Evolutionary conservation across 768 basidiomycete genomes (phyloP).

Genomic region (Termitomyces sp.): DNA sequence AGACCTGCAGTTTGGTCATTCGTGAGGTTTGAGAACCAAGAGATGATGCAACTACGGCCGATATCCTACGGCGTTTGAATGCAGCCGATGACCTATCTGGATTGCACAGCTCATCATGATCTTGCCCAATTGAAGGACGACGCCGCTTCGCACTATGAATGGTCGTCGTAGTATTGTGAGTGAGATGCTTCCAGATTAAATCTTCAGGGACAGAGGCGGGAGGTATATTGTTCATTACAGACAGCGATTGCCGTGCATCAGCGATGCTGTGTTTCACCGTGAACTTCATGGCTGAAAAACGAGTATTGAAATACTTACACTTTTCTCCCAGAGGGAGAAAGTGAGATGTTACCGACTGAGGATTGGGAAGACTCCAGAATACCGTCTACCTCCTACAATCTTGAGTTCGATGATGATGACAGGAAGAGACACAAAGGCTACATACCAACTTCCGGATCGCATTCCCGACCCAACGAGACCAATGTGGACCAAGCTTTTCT

Average conservation of each 20-base stretch:
- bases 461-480: slow-evolving; percentile 42
- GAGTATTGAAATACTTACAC: slow-evolving; percentile 14
- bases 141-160: slow-evolving; percentile 20
- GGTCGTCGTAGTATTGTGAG: slow-evolving; percentile 17
- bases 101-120: not conserved
- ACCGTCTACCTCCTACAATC: slow-evolving; percentile 33
- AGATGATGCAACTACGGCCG: slow-evolving; percentile 6
- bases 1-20: slow-evolving; percentile 39
- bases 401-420: not conserved
- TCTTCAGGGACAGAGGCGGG: slow-evolving; percentile 27
- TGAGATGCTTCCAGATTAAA: slow-evolving; percentile 33
- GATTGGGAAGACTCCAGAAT: slow-evolving; percentile 31
- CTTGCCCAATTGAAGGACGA: slow-evolving; percentile 8
- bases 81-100: slow-evolving; percentile 4
- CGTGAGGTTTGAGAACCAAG: slow-evolving; percentile 13
- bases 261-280: slow-evolving; percentile 20
- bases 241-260: slow-evolving; percentile 27
- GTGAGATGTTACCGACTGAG: slow-evolving; percentile 26
- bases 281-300: not conserved
- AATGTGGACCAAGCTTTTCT: slow-evolving; percentile 43
- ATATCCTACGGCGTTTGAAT: slow-evolving; percentile 19
- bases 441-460: slow-evolving; percentile 40
- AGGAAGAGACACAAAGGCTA: not conserved
- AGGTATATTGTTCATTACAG: slow-evolving; percentile 17
- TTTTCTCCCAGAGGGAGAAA: slow-evolving; percentile 42